Evolutionary conservation across 2,329 filamentous ascomycete species (phyloP), one percentile per base, ranked within the genome.

Genomic region (Macrophomina tecta): DNA sequence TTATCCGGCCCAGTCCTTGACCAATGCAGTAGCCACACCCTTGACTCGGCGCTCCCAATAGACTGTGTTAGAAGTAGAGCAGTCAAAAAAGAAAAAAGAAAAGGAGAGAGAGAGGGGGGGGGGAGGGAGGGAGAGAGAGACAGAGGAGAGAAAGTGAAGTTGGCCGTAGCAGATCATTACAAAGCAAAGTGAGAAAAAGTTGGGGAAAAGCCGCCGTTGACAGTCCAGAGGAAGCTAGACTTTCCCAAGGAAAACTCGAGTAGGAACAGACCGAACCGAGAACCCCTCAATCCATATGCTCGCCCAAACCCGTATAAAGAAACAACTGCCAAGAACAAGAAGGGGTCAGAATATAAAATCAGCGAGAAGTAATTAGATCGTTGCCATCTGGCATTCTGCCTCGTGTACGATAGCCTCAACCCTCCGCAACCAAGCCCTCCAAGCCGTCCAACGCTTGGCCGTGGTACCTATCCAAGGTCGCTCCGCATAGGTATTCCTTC

Each of bases 371-470:
- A 38, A 46, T 46, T 16, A 46, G 12, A 9, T 14, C 42, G 5
- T 16, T 46, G 42, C 42, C 9, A 11, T 46, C 11, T 12, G 36
- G 11, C 7, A 38, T 7, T 38, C 4, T 38, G 6, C 11, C 11
- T 3, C 36, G 36, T 38, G 36, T 8, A 12, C 36, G 11, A 38
- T 36, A 28, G 16, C 3, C 8, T 62, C 58, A 62, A 28, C 49
- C 58, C 5, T 62, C 58, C 9, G 45, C 58, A 8, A 49, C 45
- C 32, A 62, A 16, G 45, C 32, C 45, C 11, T 62, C 40, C 32
- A 51, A 32, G 5, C 58, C 23, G 4, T 48, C 32, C 8, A 12
- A 16, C n/a, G 45, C 45, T 5, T 38, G 30, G 5, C 16, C 16
- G 8, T 6, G 14, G n/a, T 45, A 32, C 45, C 18, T 49, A 11